Conservation (phyloP, 2,329 filamentous ascomycete genomes). For the Exutisphaerella laricina region DNA sequence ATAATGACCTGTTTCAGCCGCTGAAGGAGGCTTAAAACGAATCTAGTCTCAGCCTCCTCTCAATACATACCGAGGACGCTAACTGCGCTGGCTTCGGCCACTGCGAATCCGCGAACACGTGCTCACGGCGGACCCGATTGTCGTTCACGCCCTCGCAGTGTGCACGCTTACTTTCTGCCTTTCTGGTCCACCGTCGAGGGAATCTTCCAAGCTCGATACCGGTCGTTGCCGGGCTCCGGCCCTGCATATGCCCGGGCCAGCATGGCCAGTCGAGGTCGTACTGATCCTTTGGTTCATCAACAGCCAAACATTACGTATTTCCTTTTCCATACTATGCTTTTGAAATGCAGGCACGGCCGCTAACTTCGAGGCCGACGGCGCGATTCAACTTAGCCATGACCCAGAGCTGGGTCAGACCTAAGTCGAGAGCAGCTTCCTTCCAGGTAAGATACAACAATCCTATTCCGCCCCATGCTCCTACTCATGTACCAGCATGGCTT, state of each 20-base stretch:
- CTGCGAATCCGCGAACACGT: constrained; percentile 9
- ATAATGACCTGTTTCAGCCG: constrained; percentile 14
- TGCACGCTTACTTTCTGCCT: not conserved
- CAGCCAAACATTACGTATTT: constrained; percentile 9
- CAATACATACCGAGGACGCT: constrained; percentile 11
- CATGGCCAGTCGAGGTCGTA: not conserved
- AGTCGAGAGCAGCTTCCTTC: constrained; percentile 4
- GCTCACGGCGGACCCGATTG: constrained; percentile 4
- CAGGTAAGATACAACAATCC: constrained; percentile 7
- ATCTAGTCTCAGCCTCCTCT: constrained; percentile 17
- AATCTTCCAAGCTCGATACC: constrained; percentile 14
- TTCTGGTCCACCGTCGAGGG: constrained; percentile 3
- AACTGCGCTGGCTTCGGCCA: constrained; percentile 11
- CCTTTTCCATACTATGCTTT: constrained; percentile 4
- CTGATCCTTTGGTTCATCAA: constrained; percentile 7
- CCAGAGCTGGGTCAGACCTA: not conserved
- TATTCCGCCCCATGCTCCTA: constrained; percentile 8
- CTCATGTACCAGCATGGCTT: constrained; percentile 17
- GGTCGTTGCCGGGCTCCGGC: constrained; percentile 8
- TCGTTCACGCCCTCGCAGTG: not conserved
- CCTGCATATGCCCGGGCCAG: constrained; percentile 8
- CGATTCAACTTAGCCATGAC: constrained; percentile 5
- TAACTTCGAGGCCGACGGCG: constrained; percentile 9
- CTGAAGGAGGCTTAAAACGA: constrained; percentile 12
- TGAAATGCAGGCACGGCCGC: constrained; percentile 1